A percentile compares a stretch with the other conserved stretches of the same genome.
Evolutionary conservation across 2,329 filamentous ascomycete species (phyloP).

Genomic region (Xylariaceae sp.): DNA sequence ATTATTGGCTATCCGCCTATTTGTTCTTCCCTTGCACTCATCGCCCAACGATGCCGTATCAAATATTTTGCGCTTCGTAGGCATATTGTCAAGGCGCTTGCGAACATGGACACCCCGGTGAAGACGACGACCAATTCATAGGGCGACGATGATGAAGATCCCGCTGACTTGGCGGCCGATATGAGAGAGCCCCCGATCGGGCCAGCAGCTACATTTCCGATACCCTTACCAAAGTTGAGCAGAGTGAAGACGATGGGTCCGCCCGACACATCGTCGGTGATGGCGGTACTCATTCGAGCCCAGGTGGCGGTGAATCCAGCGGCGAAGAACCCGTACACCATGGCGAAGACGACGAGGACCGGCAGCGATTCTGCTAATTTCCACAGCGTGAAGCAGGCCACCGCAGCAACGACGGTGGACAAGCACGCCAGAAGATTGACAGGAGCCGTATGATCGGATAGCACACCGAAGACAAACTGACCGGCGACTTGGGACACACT

Average conservation of each 20-base stretch:
- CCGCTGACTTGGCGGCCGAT: conserved; percentile 11
- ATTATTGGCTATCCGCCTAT: too few species aligned
- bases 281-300: conserved; percentile 30
- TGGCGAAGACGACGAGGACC: conserved; percentile 46
- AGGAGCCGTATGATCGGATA: conserved; percentile 47
- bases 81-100: conserved; percentile 13
- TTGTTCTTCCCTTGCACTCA: background rate
- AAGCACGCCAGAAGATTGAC: conserved; percentile 38
- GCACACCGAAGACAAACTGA: conserved; percentile 47
- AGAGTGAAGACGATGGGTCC: conserved; percentile 15
- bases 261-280: conserved; percentile 14
- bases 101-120: conserved; percentile 19
- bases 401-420: conserved; percentile 44
- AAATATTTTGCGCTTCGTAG: conserved; percentile 11
- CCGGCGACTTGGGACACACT: conserved; percentile 48
- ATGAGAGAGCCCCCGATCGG: conserved; percentile 17
- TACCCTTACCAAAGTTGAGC: conserved; percentile 18
- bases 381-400: conserved; percentile 52
- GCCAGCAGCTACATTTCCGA: conserved; percentile 18
- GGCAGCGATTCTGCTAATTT: conserved; percentile 44
- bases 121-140: conserved; percentile 19
- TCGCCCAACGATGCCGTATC: background rate
- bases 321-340: conserved; percentile 56
- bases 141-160: conserved; percentile 1
- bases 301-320: conserved; percentile 51